Percentiles rank a stretch among this genome's conserved stretches.
Conservation (phyloP, 495 filamentous ascomycete species). For the Apodospora peruviana region DNA sequence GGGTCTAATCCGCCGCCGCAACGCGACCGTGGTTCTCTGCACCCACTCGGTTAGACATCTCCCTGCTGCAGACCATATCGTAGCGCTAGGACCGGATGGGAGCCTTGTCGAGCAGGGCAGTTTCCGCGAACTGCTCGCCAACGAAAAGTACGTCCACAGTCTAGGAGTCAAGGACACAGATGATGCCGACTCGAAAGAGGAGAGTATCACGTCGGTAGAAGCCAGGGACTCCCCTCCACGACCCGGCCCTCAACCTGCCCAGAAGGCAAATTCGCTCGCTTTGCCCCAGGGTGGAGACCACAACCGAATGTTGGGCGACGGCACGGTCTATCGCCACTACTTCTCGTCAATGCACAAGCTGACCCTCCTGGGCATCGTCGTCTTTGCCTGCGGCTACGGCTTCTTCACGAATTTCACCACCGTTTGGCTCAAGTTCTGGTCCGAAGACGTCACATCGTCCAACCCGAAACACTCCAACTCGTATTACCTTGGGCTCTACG, state of each 20-base stretch:
- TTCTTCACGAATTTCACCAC: slow-evolving; percentile 17
- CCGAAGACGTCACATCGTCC: slow-evolving; percentile 10
- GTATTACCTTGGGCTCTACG: slow-evolving; percentile 19
- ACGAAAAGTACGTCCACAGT: slow-evolving; percentile 16
- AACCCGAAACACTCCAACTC: slow-evolving; percentile 14
- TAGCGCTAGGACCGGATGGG: slow-evolving; percentile 17
- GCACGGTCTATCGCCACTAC: slow-evolving; percentile 18
- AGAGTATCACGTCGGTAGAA: not conserved
- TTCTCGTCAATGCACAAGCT: slow-evolving; percentile 10
- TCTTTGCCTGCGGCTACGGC: slow-evolving; percentile 8
- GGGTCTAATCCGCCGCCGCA: slow-evolving; percentile 20
- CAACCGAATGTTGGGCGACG: slow-evolving; percentile 16
- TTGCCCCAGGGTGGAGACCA: not conserved
- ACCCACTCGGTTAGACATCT: slow-evolving; percentile 29
- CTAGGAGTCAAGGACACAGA: slow-evolving; percentile 9
- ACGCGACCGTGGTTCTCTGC: slow-evolving; percentile 20
- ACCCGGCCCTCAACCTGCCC: not conserved
- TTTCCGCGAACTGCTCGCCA: slow-evolving; percentile 18
- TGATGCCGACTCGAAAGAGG: slow-evolving; percentile 1
- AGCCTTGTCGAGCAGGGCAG: slow-evolving; percentile 22
- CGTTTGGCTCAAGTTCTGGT: slow-evolving; percentile 24
- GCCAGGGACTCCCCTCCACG: not conserved
- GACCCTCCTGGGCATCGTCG: not conserved
- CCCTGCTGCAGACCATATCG: slow-evolving; percentile 49
- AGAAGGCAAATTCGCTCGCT: not conserved